Evolutionary conservation across 352 stramenopile species (phyloP).

Genomic region (Phytophthora vignae): DNA sequence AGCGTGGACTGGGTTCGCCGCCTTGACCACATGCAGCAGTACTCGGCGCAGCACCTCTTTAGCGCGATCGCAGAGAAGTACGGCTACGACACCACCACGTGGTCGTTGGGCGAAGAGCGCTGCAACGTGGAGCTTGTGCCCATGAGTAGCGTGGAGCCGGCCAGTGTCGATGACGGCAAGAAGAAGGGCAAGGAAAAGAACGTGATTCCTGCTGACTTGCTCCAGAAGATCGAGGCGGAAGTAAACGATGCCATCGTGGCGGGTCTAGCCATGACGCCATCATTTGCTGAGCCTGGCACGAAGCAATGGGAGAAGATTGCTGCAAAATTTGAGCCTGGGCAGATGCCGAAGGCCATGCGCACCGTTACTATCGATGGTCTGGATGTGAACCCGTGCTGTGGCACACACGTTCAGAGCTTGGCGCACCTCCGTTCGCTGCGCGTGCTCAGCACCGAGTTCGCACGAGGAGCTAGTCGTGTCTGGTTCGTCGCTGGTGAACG

Average conservation of each 20-base stretch:
- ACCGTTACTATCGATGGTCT: constrained; percentile 87
- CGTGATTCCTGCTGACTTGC: constrained; percentile 43
- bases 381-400: constrained; percentile 90
- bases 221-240: constrained; percentile 69
- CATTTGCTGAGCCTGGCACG: constrained; percentile 61
- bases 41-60: constrained; percentile 90
- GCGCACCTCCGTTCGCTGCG: constrained; percentile 79
- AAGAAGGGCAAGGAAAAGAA: constrained; percentile 49
- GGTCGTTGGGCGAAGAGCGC: constrained; percentile 71
- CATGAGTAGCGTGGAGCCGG: constrained; percentile 11
- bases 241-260: constrained; percentile 82
- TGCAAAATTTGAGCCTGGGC: constrained; percentile 59
- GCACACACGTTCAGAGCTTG: constrained; percentile 84
- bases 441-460: constrained; percentile 77
- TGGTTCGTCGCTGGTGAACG: constrained; percentile 89
- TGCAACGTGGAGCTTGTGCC: constrained; percentile 86
- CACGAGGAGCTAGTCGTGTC: constrained; percentile 69
- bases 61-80: constrained; percentile 84
- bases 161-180: constrained; percentile 20
- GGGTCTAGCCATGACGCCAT: constrained; percentile 63
- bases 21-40: constrained; percentile 91
- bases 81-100: constrained; percentile 83
- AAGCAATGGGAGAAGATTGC: constrained; percentile 66
- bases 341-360: constrained; percentile 76
- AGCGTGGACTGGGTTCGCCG: constrained; percentile 79